phyloP scores from a whole-genome alignment of 768 basidiomycete genomes.

The Pleurotus ostreatus region DNA sequence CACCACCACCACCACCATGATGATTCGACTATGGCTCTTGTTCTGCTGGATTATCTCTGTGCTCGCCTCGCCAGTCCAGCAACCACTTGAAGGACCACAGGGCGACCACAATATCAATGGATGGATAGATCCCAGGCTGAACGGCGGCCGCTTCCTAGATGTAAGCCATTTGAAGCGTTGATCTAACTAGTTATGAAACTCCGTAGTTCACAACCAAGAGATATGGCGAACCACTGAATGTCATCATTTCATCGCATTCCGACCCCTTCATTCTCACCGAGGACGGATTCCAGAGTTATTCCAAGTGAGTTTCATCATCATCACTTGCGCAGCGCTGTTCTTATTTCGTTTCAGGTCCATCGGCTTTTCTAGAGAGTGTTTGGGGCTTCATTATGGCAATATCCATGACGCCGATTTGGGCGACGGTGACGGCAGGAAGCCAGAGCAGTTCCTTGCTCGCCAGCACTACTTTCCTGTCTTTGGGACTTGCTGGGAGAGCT shows the following conservation, averaged over 20 bases:
- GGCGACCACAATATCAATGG: conserved; percentile 16
- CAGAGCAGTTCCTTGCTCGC: conserved; percentile 68
- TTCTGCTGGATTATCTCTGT: conserved; percentile 5
- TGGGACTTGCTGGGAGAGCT: conserved; percentile 88
- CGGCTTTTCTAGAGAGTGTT: conserved; percentile 79
- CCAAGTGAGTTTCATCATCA: conserved; percentile 41
- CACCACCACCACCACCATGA: not conserved
- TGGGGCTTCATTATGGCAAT: conserved; percentile 70
- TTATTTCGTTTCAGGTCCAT: conserved; percentile 51
- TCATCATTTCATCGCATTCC: conserved; percentile 74
- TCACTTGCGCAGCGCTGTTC: not conserved
- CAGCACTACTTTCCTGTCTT: conserved; percentile 75
- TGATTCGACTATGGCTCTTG: conserved; percentile 2
- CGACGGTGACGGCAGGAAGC: conserved; percentile 70
- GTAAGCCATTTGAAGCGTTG: conserved; percentile 35
- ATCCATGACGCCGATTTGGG: conserved; percentile 80
- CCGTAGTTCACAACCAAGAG: conserved; percentile 58
- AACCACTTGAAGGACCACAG: conserved; percentile 7
- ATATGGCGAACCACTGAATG: conserved; percentile 79
- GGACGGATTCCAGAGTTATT: conserved; percentile 61
- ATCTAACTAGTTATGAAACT: conserved; percentile 1
- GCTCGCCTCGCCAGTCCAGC: conserved; percentile 13
- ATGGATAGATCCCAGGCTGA: conserved; percentile 65
- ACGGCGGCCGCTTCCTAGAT: conserved; percentile 74
- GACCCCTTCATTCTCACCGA: conserved; percentile 81